These are phyloP conservation scores for Collariella sp. DNA, from an alignment of 495 filamentous ascomycete species.

Conservation along the genomic window DNA sequence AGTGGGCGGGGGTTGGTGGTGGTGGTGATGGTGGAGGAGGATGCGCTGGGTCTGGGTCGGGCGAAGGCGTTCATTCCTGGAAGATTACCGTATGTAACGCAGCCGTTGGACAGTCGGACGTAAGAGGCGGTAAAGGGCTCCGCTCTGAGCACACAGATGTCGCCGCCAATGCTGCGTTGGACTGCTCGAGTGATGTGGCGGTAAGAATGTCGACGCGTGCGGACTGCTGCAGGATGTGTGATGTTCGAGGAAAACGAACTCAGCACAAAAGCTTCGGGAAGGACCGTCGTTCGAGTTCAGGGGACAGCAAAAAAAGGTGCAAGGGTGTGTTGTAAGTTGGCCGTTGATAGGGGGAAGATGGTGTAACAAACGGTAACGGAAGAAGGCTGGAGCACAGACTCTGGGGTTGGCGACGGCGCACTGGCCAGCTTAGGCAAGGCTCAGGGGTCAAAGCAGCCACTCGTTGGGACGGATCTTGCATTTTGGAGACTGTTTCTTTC, in stretches of 20 bases:
- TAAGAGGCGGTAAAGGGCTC: conserved; percentile 4
- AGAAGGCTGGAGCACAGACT: conserved; percentile 5
- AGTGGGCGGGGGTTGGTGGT: neutral
- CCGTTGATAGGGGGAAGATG: conserved; percentile 9
- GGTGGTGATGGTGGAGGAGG: conserved; percentile 5
- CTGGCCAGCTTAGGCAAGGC: neutral
- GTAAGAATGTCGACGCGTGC: conserved; percentile 1
- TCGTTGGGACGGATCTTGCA: no score
- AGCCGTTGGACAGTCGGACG: neutral
- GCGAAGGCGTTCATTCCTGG: conserved; percentile 16
- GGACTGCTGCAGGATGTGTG: neutral
- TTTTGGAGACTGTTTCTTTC: no score
- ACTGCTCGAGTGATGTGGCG: neutral
- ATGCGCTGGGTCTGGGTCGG: neutral
- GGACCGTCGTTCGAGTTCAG: conserved; percentile 16
- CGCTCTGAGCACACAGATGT: neutral
- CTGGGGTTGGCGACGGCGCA: conserved; percentile 4
- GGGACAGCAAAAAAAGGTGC: conserved; percentile 12
- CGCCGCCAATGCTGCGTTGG: neutral
- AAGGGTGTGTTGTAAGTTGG: conserved; percentile 7
- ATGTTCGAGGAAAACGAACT: conserved; percentile 1
- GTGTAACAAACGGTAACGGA: conserved; percentile 8
- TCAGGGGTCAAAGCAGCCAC: no score
- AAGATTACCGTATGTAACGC: conserved; percentile 10
- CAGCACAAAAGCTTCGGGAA: conserved; percentile 5